A percentile compares a stretch with the other conserved stretches of the same genome.
phyloP scores from a whole-genome alignment of 2,329 filamentous ascomycete species.

The Clarireedia monteithiana region DNA sequence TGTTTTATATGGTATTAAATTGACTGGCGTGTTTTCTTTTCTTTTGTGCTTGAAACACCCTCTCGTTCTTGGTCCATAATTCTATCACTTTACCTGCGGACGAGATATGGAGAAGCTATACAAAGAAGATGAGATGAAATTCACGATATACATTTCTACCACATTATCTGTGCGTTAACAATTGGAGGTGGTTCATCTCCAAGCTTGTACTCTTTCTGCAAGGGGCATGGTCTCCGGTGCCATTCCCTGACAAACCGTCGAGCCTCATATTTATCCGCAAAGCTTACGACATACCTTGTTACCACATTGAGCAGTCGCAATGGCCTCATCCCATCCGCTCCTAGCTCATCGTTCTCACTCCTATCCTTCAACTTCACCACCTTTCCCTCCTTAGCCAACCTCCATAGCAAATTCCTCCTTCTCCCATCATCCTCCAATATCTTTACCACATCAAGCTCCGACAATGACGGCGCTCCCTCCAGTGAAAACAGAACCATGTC shows the following conservation, averaged over 20 bases:
- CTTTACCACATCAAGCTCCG: constrained; percentile 12
- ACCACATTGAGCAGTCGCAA: constrained; percentile 3
- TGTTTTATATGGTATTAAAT: constrained; percentile 13
- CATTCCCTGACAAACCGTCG: constrained; percentile 42
- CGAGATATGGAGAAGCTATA: neutral
- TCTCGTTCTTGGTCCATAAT: neutral
- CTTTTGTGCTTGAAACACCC: neutral
- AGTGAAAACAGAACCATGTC: constrained; percentile 25
- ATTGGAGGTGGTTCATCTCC: constrained; percentile 33
- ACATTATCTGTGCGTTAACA: constrained; percentile 40
- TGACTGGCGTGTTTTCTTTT: constrained; percentile 7
- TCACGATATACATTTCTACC: constrained; percentile 29
- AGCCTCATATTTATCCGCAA: constrained; percentile 27
- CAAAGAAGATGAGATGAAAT: neutral
- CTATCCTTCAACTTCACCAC: neutral
- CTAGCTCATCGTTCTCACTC: neutral
- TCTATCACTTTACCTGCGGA: neutral
- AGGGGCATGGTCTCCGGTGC: constrained; percentile 40
- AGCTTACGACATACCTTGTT: constrained; percentile 25
- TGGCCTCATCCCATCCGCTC: neutral
- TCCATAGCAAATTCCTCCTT: constrained; percentile 28
- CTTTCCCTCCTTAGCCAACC: constrained; percentile 15
- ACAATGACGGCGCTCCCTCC: constrained; percentile 16
- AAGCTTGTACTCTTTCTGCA: constrained; percentile 18
- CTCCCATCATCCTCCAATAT: constrained; percentile 24